A percentile compares a stretch with the other conserved stretches of the same genome.
phyloP scores from a whole-genome alignment of 2,329 filamentous ascomycete species.

The Cryphonectria carpinicola region DNA sequence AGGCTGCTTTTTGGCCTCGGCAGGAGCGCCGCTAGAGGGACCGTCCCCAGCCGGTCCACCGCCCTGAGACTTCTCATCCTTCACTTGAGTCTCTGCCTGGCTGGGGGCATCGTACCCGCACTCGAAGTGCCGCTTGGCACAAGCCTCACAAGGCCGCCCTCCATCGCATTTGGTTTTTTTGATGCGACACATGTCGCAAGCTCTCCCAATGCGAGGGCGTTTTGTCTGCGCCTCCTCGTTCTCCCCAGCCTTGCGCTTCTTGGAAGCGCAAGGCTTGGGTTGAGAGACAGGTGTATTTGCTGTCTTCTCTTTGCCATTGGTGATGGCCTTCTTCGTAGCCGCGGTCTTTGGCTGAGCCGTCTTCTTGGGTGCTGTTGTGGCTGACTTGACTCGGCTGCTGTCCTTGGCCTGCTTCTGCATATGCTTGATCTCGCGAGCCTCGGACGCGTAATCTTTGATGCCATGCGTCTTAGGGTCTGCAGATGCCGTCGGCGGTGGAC shows the following conservation, averaged over 20 bases:
- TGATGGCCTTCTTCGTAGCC: not conserved
- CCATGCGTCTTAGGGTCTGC: not conserved
- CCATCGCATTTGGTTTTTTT: constrained; percentile 27
- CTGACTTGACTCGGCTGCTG: not conserved
- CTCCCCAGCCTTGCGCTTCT: constrained; percentile 6
- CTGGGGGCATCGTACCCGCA: constrained; percentile 4
- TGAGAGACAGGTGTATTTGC: not conserved
- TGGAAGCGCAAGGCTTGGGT: not conserved
- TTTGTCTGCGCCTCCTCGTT: not conserved
- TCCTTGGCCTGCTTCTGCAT: not conserved
- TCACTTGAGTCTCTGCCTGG: not conserved
- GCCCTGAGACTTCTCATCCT: not conserved
- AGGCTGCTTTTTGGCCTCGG: not conserved
- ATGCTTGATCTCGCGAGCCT: not conserved
- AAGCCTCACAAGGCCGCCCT: constrained; percentile 17
- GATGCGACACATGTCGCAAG: constrained; percentile 22
- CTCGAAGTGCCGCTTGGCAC: constrained; percentile 9
- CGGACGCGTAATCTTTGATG: not conserved
- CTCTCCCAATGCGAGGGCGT: not conserved
- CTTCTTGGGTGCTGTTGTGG: not conserved
- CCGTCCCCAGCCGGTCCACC: not conserved
- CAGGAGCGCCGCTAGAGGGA: not conserved
- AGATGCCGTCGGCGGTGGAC: not conserved
- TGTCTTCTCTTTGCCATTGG: not conserved
- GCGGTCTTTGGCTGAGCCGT: constrained; percentile 8